These are phyloP conservation scores for Microsporum ferrugineum DNA, from an alignment of 2,329 filamentous ascomycete species.

Conservation along the genomic window DNA sequence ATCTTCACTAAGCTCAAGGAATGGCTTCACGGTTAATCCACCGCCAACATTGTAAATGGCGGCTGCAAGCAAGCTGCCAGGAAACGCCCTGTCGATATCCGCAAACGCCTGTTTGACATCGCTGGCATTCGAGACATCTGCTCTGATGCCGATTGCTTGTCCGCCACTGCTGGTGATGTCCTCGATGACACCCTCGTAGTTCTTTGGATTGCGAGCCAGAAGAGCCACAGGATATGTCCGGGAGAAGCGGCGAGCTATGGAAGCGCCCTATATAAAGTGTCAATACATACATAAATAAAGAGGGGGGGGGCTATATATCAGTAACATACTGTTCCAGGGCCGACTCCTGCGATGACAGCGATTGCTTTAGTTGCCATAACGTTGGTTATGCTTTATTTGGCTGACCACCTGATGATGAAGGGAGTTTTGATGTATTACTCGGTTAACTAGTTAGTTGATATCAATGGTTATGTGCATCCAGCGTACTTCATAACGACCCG, in stretches of 20 bases:
- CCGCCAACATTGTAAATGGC: conserved; percentile 53
- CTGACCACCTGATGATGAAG: neutral
- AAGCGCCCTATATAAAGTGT: conserved; percentile 36
- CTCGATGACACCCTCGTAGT: conserved; percentile 43
- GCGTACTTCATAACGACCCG: too few relatives aligned
- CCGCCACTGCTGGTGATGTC: conserved; percentile 51
- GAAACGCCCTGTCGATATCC: conserved; percentile 44
- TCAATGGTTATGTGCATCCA: too few relatives aligned
- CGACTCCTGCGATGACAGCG: conserved; percentile 38
- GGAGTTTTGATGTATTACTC: too few relatives aligned
- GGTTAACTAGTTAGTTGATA: too few relatives aligned
- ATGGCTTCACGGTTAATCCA: conserved; percentile 46
- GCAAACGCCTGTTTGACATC: conserved; percentile 45
- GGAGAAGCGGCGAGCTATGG: conserved; percentile 50
- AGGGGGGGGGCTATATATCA: neutral
- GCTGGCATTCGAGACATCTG: conserved; percentile 44
- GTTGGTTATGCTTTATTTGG: neutral
- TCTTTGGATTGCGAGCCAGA: conserved; percentile 47
- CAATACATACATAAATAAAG: neutral
- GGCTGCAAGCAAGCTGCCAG: conserved; percentile 35
- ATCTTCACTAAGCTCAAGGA: conserved; percentile 49
- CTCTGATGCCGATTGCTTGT: conserved; percentile 49
- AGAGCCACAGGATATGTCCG: conserved; percentile 48
- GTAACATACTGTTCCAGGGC: conserved; percentile 32
- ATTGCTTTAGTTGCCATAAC: conserved; percentile 31